These are phyloP conservation scores for Citrullus mucosospermus DNA, from an alignment of 306 rosid species.

Conservation along the genomic window DNA sequence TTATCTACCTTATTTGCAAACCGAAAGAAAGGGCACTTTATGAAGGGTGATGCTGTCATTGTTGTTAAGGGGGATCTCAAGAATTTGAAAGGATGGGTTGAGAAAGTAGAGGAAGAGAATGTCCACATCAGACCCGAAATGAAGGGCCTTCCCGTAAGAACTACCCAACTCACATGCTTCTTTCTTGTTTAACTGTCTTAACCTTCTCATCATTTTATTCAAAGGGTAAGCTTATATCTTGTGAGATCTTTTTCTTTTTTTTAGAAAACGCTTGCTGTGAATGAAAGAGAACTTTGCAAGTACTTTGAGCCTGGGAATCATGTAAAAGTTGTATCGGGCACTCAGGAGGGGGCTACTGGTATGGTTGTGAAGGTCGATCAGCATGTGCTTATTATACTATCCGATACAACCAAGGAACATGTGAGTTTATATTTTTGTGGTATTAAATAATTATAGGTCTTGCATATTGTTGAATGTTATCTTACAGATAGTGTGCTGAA, in stretches of 20 bases:
- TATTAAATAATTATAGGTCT: background rate
- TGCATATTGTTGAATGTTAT: background rate
- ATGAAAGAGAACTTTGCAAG: conserved; percentile 87
- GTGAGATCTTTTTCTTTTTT: background rate
- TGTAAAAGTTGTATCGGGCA: conserved; percentile 88
- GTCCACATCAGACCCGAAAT: conserved; percentile 88
- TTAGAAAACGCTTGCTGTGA: conserved; percentile 74
- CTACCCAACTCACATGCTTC: conserved; percentile 1
- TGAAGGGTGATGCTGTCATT: conserved; percentile 96
- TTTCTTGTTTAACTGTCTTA: background rate
- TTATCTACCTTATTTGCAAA: conserved; percentile 79
- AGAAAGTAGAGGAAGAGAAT: conserved; percentile 85
- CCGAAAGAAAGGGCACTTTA: conserved; percentile 92
- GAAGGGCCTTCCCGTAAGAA: conserved; percentile 80
- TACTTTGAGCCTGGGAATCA: conserved; percentile 97
- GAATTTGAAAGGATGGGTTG: conserved; percentile 92
- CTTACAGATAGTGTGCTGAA: conserved; percentile 7
- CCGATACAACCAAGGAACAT: conserved; percentile 94
- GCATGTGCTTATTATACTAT: conserved; percentile 82
- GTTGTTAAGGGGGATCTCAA: conserved; percentile 84
- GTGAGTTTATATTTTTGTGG: conserved; percentile 35
- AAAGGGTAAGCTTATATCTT: background rate
- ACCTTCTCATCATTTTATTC: background rate
- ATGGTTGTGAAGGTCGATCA: conserved; percentile 98
- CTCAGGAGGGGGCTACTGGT: conserved; percentile 97